These are phyloP conservation scores for Phytophthora sp. DNA, from an alignment of 352 stramenopile genomes.

Conservation along the genomic window DNA sequence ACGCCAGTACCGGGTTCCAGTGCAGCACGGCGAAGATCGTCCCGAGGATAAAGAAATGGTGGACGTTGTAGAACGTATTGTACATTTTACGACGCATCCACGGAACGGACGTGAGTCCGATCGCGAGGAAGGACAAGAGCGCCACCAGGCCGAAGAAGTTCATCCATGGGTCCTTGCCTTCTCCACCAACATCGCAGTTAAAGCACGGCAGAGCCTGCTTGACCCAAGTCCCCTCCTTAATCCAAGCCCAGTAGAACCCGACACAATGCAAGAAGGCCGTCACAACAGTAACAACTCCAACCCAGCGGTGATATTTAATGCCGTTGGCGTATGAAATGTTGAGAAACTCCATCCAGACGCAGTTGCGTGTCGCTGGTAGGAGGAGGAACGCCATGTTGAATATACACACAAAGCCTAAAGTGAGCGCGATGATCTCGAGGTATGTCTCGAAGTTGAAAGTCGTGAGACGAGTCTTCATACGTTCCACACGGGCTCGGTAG, in stretches of 20 bases:
- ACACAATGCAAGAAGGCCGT: conserved; percentile 41
- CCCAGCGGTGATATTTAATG: conserved; percentile 62
- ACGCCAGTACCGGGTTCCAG: conserved; percentile 43
- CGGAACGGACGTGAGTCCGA: conserved; percentile 48
- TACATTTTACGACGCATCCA: conserved; percentile 51
- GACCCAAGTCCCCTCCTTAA: conserved; percentile 27
- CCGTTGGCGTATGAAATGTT: conserved; percentile 61
- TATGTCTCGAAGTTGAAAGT: conserved; percentile 31
- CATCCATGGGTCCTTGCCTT: conserved; percentile 46
- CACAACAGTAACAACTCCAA: conserved; percentile 45
- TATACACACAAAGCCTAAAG: conserved; percentile 46
- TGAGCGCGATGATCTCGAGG: conserved; percentile 38
- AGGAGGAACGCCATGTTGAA: conserved; percentile 65
- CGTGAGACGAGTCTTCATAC: conserved; percentile 17
- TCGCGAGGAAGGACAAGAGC: conserved; percentile 45
- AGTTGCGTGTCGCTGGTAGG: conserved; percentile 47
- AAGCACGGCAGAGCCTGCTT: conserved; percentile 49
- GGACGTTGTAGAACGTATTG: conserved; percentile 49
- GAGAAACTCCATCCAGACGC: conserved; percentile 66
- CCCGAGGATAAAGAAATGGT: conserved; percentile 57
- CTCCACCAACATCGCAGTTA: conserved; percentile 41
- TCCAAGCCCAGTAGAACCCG: conserved; percentile 43
- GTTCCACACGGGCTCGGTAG: conserved; percentile 13
- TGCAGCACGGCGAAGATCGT: conserved; percentile 54
- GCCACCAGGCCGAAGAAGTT: conserved; percentile 59